Evolutionary conservation across 2,329 filamentous ascomycete genomes (phyloP), one percentile per base, ranked within the genome.

Genomic region (Paraphaeosphaeria sporulosa): DNA sequence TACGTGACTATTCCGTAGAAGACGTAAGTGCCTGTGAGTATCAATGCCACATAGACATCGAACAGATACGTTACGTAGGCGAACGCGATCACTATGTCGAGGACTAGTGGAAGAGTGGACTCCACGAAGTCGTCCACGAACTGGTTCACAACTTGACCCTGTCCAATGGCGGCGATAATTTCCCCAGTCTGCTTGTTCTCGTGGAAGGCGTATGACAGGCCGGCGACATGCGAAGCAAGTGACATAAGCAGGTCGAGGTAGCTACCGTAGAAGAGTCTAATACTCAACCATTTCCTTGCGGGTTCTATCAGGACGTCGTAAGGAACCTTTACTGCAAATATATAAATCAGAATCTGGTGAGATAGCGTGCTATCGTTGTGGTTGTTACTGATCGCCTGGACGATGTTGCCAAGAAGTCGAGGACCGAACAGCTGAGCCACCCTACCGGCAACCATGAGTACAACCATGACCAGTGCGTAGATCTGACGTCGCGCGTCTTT

Each of bases 381-480:
- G n/a, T 54, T 49, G 25, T 47, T 32, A 36, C 82, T 83, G 32
- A 94, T 79, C 58, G 85, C 85, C 69, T 94, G 87, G 68, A 91
- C 87, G 62, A 95, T 87, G 55, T 90, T 85, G 60, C 91, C 92
- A 36, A 93, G 85, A 70, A 94, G 90, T 23, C 89, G 85, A 13
- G 92, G 92, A 42, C 92, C 86, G 48, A 94, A 77, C 10, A 95
- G 81, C 68, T 92, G 90, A 48, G 94, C 79, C 8, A 85, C 86
- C 66, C 93, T 92, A 55, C 87, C 85, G 49, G 82, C 79, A 15
- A 92, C 73, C 9, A 94, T 80, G 65, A 89, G 90, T 2, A 90
- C 49, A 0, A 84, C 84, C 54, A 94, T 87, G 5, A 89, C 83
- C 9, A 85, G 78, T 32, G 89, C 85, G 55, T 88, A 87, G 27